These are phyloP conservation scores for Melaleuca alternifolia DNA, from an alignment of 345 rosid genomes.

Conservation along the genomic window DNA sequence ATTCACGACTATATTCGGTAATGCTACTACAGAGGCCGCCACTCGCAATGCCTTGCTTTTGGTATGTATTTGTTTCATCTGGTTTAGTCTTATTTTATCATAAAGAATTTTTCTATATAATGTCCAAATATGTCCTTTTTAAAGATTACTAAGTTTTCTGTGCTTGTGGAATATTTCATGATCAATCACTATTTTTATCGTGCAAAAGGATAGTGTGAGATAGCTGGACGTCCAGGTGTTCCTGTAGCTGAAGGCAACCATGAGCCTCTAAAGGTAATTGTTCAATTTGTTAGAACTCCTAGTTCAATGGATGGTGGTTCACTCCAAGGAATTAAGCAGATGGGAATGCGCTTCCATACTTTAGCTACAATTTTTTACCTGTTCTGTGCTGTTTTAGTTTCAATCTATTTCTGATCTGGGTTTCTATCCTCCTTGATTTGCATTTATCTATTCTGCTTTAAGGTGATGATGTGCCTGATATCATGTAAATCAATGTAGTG, in stretches of 20 bases:
- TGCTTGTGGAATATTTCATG: slow-evolving; percentile 25
- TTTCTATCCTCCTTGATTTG: background rate
- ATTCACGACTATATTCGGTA: slow-evolving; percentile 82
- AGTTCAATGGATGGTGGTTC: background rate
- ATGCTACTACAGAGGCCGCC: slow-evolving; percentile 60
- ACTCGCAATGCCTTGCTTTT: slow-evolving; percentile 78
- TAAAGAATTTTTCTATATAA: background rate
- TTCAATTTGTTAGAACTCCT: background rate
- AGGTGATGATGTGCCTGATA: background rate
- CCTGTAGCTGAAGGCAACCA: slow-evolving; percentile 85
- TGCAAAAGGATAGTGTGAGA: slow-evolving; percentile 93
- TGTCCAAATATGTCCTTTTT: background rate
- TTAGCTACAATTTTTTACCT: background rate
- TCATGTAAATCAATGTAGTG: background rate
- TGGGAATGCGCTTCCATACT: background rate
- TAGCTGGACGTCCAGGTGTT: slow-evolving; percentile 67
- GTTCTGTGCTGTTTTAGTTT: background rate
- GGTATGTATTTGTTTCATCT: slow-evolving; percentile 31
- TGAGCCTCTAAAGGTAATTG: slow-evolving; percentile 74
- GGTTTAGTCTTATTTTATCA: background rate
- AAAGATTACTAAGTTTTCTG: background rate
- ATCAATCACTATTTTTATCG: slow-evolving; percentile 32
- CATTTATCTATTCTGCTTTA: background rate
- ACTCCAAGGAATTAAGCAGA: background rate
- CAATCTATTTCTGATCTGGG: background rate